These are phyloP conservation scores for Cicer cuneatum DNA, from an alignment of 306 rosid species.

Conservation along the genomic window DNA sequence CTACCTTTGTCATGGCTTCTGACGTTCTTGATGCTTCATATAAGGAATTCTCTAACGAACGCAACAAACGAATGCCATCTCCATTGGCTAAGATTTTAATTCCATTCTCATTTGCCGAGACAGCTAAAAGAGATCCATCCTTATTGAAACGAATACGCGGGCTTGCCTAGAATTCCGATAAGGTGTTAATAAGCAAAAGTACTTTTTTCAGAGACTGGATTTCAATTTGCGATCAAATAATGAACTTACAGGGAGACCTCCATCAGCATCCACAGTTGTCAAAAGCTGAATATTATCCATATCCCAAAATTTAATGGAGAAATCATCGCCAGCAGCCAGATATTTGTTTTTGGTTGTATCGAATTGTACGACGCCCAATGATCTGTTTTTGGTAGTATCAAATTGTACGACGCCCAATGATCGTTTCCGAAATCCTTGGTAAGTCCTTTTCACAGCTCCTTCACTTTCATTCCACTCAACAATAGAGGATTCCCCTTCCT, in stretches of 20 bases:
- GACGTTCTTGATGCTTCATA: slow-evolving; percentile 80
- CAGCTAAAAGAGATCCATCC: slow-evolving; percentile 92
- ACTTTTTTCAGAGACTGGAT: slow-evolving; percentile 20
- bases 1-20: slow-evolving; percentile 86
- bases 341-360: slow-evolving; percentile 89
- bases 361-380: slow-evolving; percentile 85
- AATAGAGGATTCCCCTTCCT: slow-evolving; percentile 88
- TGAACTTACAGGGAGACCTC: slow-evolving; percentile 88
- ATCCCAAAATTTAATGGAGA: slow-evolving; percentile 95
- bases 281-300: slow-evolving; percentile 94
- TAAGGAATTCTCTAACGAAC: slow-evolving; percentile 71
- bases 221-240: slow-evolving; percentile 34
- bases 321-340: slow-evolving; percentile 98
- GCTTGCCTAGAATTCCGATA: slow-evolving; percentile 69
- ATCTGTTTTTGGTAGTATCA: slow-evolving; percentile 43
- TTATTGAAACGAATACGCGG: slow-evolving; percentile 97
- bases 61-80: slow-evolving; percentile 70
- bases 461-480: slow-evolving; percentile 99
- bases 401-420: slow-evolving; percentile 33
- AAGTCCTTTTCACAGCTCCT: slow-evolving; percentile 92
- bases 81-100: slow-evolving; percentile 84
- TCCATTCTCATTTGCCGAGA: slow-evolving; percentile 92
- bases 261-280: slow-evolving; percentile 90
- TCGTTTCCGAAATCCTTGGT: slow-evolving; percentile 30
- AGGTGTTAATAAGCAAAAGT: slow-evolving; percentile 41